Percentiles rank a stretch among this genome's conserved stretches.
These are phyloP conservation scores for Pseudoscleropodium purum DNA, from an alignment of 225 moss, liverwort and hornwort genomes.

Conservation along the genomic window DNA sequence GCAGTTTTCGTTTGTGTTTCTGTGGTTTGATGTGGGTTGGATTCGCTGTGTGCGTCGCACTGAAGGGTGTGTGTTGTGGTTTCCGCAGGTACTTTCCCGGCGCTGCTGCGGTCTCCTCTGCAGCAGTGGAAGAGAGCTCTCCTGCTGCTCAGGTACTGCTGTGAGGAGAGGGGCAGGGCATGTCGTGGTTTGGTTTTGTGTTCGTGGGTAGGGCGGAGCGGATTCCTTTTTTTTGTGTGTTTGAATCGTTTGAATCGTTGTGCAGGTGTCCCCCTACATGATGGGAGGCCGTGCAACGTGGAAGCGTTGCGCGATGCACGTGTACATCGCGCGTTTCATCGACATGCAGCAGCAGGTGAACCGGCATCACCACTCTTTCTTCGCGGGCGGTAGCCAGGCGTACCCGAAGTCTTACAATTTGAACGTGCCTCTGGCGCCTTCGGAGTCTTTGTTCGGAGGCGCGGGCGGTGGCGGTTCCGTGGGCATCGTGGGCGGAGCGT, in stretches of 20 bases:
- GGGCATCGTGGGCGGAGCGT: slow-evolving; percentile 8
- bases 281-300: slow-evolving; percentile 29
- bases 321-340: slow-evolving; percentile 85
- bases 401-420: slow-evolving; percentile 73
- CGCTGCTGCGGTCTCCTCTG: slow-evolving; percentile 18
- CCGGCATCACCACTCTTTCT: slow-evolving; percentile 42
- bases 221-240: background rate
- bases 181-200: background rate
- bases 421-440: slow-evolving; percentile 51
- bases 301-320: slow-evolving; percentile 85
- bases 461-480: slow-evolving; percentile 5
- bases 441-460: slow-evolving; percentile 43
- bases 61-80: background rate
- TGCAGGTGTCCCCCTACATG: slow-evolving; percentile 22
- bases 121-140: slow-evolving; percentile 39
- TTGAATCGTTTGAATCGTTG: background rate
- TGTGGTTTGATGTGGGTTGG: background rate
- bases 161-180: background rate
- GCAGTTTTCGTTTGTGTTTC: background rate
- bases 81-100: slow-evolving; percentile 33
- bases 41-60: background rate
- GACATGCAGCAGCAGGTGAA: slow-evolving; percentile 69
- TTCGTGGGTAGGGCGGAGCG: too few relatives aligned
- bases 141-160: slow-evolving; percentile 47
- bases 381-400: slow-evolving; percentile 14